Percentiles rank a stretch among this genome's conserved stretches.
phyloP scores from a whole-genome alignment of 2,329 filamentous ascomycete genomes.

The Pseudogymnoascus sp. region DNA sequence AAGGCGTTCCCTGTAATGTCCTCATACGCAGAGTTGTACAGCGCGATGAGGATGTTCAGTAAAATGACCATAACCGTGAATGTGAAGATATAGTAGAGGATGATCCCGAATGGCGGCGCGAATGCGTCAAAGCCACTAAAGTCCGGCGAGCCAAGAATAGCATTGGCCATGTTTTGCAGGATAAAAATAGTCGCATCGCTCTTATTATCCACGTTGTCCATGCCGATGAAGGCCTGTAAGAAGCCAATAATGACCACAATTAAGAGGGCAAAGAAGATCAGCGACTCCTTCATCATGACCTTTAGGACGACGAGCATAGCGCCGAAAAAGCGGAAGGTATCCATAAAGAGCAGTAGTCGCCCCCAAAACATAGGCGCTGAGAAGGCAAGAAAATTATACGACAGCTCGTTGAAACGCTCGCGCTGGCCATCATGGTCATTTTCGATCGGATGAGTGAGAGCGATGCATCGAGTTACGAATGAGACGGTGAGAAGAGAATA shows the following conservation, averaged over 20 bases:
- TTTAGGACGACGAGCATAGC: conserved; percentile 97
- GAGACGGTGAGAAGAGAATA: conserved; percentile 74
- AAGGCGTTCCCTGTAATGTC: conserved; percentile 75
- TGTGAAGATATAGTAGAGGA: conserved; percentile 95
- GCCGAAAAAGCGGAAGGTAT: conserved; percentile 91
- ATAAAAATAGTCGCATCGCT: conserved; percentile 64
- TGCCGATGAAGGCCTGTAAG: conserved; percentile 85
- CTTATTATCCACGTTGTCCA: conserved; percentile 75
- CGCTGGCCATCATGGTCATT: conserved; percentile 44
- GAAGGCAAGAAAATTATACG: conserved; percentile 92
- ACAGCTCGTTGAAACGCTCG: conserved; percentile 64
- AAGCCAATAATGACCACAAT: conserved; percentile 79
- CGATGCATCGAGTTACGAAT: conserved; percentile 71
- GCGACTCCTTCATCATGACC: conserved; percentile 85
- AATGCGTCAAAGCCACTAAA: conserved; percentile 86
- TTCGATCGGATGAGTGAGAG: conserved; percentile 53
- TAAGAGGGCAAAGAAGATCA: conserved; percentile 93
- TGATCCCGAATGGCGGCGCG: conserved; percentile 83
- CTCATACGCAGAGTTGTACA: conserved; percentile 82
- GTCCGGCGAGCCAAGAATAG: conserved; percentile 84
- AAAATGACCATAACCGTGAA: conserved; percentile 94
- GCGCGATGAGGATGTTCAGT: conserved; percentile 90
- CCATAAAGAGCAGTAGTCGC: conserved; percentile 83
- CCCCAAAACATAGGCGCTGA: conserved; percentile 96
- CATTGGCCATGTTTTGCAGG: conserved; percentile 76